Evolutionary conservation across 257 asterid genomes (phyloP).

Genomic region (Gentiana straminea): DNA sequence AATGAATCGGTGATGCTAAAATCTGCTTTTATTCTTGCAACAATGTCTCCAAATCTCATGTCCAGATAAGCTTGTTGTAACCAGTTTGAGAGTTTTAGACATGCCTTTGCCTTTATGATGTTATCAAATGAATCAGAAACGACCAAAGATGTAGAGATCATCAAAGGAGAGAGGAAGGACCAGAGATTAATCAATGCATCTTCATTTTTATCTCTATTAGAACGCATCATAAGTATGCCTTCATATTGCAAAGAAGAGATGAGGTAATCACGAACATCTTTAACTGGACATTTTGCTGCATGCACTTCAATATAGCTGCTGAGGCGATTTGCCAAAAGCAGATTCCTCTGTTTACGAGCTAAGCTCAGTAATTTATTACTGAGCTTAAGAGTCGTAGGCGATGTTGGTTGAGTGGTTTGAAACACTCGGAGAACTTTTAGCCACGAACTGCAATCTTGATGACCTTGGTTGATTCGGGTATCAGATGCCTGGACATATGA

Average conservation of each 20-base stretch:
- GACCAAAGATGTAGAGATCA: constrained; percentile 40
- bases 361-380: constrained; percentile 58
- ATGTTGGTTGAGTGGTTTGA: constrained; percentile 50
- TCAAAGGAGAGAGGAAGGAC: constrained; percentile 59
- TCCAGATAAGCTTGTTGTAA: constrained; percentile 31
- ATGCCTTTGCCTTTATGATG: constrained; percentile 79
- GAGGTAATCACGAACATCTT: constrained; percentile 40
- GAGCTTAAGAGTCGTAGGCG: constrained; percentile 69
- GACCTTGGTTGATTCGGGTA: constrained; percentile 48
- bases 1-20: constrained; percentile 34
- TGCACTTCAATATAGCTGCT: constrained; percentile 50
- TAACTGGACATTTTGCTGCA: constrained; percentile 43
- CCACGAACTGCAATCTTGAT: constrained; percentile 93
- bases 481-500: constrained; percentile 57
- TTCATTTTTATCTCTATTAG: constrained; percentile 48
- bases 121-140: constrained; percentile 38
- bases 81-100: constrained; percentile 92
- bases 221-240: constrained; percentile 59
- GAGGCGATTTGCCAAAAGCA: constrained; percentile 70
- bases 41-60: constrained; percentile 37
- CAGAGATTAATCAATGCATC: constrained; percentile 65
- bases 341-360: constrained; percentile 82
- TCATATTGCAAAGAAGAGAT: constrained; percentile 58
- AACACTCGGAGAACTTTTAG: constrained; percentile 79
- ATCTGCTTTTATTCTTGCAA: constrained; percentile 50